Base-by-base conservation (phyloP, 208 protist species). In the Leishmania major region DNA sequence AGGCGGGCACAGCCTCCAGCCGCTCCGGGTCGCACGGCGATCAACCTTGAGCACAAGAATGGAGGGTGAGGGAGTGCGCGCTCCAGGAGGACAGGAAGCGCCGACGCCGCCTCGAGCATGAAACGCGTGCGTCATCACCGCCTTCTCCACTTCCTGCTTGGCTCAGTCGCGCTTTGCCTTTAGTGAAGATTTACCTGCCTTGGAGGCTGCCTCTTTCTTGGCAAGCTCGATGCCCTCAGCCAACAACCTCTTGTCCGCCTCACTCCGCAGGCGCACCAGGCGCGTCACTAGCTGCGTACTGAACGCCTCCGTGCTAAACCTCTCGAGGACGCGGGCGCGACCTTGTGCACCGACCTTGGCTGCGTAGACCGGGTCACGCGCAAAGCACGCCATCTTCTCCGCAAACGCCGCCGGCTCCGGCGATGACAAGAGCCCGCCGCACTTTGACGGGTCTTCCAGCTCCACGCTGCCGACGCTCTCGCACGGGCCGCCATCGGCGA, bases 401-500 rank as follows among this genome's bases (percentile, higher is more conserved):
- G 92, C 89, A 83, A 96, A 95, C 22, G 87, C 92, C 74, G 85
- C 83, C 47, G 90, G 79, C 67, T 88, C 89, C 47, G 93, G 88
- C 15, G 87, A 84, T 31, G 89, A 94, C 5, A 96, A 82, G 3
- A 94, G 78, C 4, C 91, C 91, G 66, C 88, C 92, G 59, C 85
- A 86, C 57, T 74, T 70, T 37, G 78, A 77, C 1, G 82, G 77
- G 51, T 86, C 82, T 51, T 86, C 89, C 35, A 83, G 77, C 31
- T 80, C 73, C 3, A 84, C 45, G 22, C 76, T 72, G n/a, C 55
- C 81, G 43, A 83, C 55, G 59, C 95, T 98, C 87, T 99, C 99
- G 11, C 89, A 88, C 8, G 98, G 99, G 19, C 98, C 99, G 53
- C 97, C 99, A 75, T 86, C 84, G 72, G 95, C 95, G 25, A 97